Base-by-base conservation (phyloP, 192 early-diverging fungal genomes). In the Fimicolochytrium jonesii region DNA sequence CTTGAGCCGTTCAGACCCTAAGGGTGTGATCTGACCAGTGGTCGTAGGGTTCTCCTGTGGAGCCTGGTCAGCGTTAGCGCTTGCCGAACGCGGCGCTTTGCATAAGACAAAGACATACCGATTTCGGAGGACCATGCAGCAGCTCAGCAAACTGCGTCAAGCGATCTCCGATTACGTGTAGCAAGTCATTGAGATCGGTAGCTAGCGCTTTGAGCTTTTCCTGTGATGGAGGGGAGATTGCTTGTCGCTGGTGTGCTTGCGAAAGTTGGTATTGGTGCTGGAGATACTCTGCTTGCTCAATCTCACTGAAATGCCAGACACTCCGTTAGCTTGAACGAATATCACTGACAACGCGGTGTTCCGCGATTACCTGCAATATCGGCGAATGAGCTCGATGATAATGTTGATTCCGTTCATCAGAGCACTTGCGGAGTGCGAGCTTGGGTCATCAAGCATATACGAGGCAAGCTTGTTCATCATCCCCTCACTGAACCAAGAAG, bases 301-400 rank as follows among this genome's bases (percentile, higher is more conserved):
- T 84, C 55, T 84, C 82, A 51, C 79, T 79, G 50, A 11, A 25
- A 22, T 5, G n/a, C n/a, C n/a, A n/a, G n/a, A n/a, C n/a, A n/a
- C n/a, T n/a, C n/a, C n/a, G n/a, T n/a, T n/a, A n/a, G n/a, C n/a
- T n/a, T n/a, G n/a, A n/a, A n/a, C n/a, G n/a, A n/a, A n/a, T n/a
- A n/a, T 42, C 17, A 42, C 41, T 1, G 25, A 1, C 48, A 26
- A 11, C 13, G 17, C 13, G n/a, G 1, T 50, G 25, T 23, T 39
- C 17, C 37, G 32, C 15, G 50, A 31, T 20, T 68, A 90, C 88
- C 86, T 88, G 86, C 94, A 97, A 71, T 96, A 97, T 61, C 93
- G 86, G 58, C 95, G 86, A 72, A 99, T 95, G 17, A 99, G 78
- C 77, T 99, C 95, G 59, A 99, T 95, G 63, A 99, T 89, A 56